Percentiles rank a stretch among this genome's conserved stretches.
phyloP scores from a whole-genome alignment of 305 asterid species.

The Fraxinus nigra region DNA sequence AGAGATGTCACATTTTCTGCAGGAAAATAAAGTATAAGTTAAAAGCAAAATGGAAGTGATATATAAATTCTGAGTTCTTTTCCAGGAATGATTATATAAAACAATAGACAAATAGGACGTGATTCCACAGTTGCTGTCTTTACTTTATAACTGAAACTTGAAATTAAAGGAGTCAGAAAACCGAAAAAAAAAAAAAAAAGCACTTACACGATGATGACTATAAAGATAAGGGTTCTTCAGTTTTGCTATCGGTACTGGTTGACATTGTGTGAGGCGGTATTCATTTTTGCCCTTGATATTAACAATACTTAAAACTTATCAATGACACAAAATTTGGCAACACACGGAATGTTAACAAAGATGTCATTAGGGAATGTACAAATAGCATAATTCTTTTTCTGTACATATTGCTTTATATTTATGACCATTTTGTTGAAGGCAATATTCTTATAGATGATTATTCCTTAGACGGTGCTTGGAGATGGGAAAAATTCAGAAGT shows the following conservation, averaged over 20 bases:
- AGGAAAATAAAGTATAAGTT: background rate
- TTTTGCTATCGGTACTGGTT: too few species aligned
- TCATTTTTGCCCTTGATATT: too few species aligned
- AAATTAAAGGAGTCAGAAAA: background rate
- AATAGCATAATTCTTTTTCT: too few species aligned
- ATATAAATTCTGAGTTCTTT: background rate
- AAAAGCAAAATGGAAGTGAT: background rate
- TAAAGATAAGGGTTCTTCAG: background rate
- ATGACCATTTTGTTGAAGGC: background rate
- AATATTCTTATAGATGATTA: background rate
- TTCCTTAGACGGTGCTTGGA: too few species aligned
- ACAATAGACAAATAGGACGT: background rate
- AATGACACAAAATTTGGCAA: too few species aligned
- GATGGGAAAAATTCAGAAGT: too few species aligned
- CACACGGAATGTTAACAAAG: too few species aligned
- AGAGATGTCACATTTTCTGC: background rate
- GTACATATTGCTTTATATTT: background rate
- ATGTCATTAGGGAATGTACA: too few species aligned
- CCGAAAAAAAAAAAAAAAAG: too few species aligned
- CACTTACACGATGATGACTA: background rate
- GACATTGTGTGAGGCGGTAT: too few species aligned
- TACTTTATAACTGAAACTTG: background rate
- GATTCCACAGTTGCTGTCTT: background rate
- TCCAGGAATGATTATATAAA: background rate
- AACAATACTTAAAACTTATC: too few species aligned